A percentile compares a stretch with the other conserved stretches of the same genome.
Evolutionary conservation across 495 filamentous ascomycete species (phyloP).

Genomic region (Aspergillus kassunensis): DNA sequence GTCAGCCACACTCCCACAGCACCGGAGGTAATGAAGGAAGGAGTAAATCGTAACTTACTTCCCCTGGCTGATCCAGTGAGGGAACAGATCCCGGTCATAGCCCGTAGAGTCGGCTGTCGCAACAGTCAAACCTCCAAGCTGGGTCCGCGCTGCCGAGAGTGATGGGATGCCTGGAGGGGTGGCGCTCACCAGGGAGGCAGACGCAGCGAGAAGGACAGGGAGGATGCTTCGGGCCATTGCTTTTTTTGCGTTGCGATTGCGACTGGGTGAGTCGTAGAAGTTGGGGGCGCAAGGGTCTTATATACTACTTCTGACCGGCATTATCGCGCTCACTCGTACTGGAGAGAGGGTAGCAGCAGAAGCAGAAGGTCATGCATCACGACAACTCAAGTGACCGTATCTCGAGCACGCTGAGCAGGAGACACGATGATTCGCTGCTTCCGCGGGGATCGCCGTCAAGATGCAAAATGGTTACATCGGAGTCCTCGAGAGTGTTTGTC

Average conservation of each 20-base stretch:
- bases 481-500: background rate
- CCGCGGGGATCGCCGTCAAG: background rate
- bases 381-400: background rate
- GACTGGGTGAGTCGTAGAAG: background rate
- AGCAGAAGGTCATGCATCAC: background rate
- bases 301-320: background rate
- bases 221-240: constrained; percentile 3
- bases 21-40: background rate
- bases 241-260: too few relatives aligned
- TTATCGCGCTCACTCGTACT: too few relatives aligned
- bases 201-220: constrained; percentile 2
- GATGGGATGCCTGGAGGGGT: constrained; percentile 57
- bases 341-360: background rate
- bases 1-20: background rate
- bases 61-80: constrained; percentile 60
- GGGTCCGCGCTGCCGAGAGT: constrained; percentile 44
- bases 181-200: constrained; percentile 20
- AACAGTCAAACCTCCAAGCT: constrained; percentile 53
- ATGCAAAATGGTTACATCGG: constrained; percentile 5
- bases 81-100: constrained; percentile 63
- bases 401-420: background rate
- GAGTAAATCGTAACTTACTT: constrained; percentile 9
- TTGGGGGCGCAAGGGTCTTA: background rate
- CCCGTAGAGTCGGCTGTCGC: constrained; percentile 46
- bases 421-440: background rate